A percentile compares a stretch with the other conserved stretches of the same genome.
phyloP scores from a whole-genome alignment of 345 rosid species.

The Isatis tinctoria region DNA sequence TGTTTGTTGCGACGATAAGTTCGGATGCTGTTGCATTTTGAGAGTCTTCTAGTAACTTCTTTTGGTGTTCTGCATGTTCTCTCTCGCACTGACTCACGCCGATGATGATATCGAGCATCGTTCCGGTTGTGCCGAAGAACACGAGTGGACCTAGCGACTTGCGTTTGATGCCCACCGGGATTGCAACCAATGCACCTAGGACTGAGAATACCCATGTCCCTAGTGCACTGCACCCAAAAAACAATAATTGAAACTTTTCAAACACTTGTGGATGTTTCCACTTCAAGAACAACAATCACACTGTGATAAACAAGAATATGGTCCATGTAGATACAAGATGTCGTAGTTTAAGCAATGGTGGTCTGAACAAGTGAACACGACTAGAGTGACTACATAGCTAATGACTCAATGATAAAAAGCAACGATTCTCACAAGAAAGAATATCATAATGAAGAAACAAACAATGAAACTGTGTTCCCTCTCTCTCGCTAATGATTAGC shows the following conservation, averaged over 20 bases:
- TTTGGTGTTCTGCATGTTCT: conserved; percentile 95
- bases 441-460: neutral
- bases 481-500: neutral
- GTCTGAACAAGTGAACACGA: neutral
- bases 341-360: neutral
- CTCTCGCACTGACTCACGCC: conserved; percentile 89
- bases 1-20: neutral
- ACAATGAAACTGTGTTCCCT: neutral
- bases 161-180: conserved; percentile 86
- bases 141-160: conserved; percentile 88
- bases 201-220: conserved; percentile 97
- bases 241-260: neutral
- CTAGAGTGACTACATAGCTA: neutral
- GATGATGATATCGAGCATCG: conserved; percentile 90
- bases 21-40: conserved; percentile 30
- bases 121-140: conserved; percentile 94
- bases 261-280: neutral
- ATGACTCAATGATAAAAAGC: neutral
- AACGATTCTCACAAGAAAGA: neutral
- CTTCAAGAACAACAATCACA: neutral
- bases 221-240: conserved; percentile 51
- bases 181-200: conserved; percentile 78
- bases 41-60: conserved; percentile 64
- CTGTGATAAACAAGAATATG: neutral
- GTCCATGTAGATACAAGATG: neutral